Conservation (phyloP, 2,329 filamentous ascomycete species). For the Monilinia fructicola region DNA sequence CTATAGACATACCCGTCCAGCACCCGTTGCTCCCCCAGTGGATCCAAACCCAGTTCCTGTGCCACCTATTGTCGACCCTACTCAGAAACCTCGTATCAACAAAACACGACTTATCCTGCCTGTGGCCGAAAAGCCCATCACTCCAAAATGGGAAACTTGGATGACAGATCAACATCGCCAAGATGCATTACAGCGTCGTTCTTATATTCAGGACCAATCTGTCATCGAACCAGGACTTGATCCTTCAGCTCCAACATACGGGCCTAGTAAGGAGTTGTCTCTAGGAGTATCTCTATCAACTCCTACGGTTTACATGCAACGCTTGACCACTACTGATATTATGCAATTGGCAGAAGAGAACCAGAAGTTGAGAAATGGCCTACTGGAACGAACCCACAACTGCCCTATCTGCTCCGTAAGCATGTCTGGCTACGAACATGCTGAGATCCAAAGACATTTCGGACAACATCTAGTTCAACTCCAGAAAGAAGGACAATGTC, state of each 20-base stretch:
- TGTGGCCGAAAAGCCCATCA: slow-evolving; percentile 25
- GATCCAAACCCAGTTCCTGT: background rate
- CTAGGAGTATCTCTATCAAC: slow-evolving; percentile 26
- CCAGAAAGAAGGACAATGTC: slow-evolving; percentile 30
- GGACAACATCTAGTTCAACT: slow-evolving; percentile 30
- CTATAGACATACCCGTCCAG: slow-evolving; percentile 13
- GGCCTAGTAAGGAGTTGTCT: slow-evolving; percentile 26
- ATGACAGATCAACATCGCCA: slow-evolving; percentile 29
- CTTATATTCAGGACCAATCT: slow-evolving; percentile 31
- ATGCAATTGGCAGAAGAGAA: slow-evolving; percentile 29
- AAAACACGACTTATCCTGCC: slow-evolving; percentile 27
- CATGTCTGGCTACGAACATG: slow-evolving; percentile 27
- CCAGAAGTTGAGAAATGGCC: slow-evolving; percentile 30
- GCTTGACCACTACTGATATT: slow-evolving; percentile 35
- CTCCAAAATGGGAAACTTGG: slow-evolving; percentile 28
- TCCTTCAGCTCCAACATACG: slow-evolving; percentile 30
- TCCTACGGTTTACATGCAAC: slow-evolving; percentile 32
- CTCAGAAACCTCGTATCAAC: slow-evolving; percentile 26
- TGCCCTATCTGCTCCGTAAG: slow-evolving; percentile 31
- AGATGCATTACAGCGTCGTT: slow-evolving; percentile 30
- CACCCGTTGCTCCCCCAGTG: background rate
- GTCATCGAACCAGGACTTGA: slow-evolving; percentile 35
- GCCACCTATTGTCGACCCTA: background rate
- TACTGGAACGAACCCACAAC: slow-evolving; percentile 29
- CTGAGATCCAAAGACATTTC: slow-evolving; percentile 29